Base-by-base conservation (phyloP, 2,329 filamentous ascomycete species). In the Helotiales sp. region DNA sequence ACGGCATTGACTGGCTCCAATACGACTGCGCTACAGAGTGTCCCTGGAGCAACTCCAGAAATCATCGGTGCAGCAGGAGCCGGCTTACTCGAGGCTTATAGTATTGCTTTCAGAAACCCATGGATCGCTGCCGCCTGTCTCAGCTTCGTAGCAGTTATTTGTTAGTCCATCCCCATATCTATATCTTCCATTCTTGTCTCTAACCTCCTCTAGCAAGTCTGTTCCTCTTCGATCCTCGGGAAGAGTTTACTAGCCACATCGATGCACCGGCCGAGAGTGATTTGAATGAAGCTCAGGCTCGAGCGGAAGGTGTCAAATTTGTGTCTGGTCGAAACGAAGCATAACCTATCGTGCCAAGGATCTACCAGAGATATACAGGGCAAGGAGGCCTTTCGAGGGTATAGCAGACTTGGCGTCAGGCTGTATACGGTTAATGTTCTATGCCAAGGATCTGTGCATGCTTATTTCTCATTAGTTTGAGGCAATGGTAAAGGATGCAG, bases 161-260 rank as follows among this genome's bases (percentile, higher is more conserved):
- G 59, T 61, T 51, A 53, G 59, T 57, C 44, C 34, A 4, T 19
- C 12, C 22, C 10, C 24, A 29, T 13, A 33, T 4, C 22, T 3
- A n/a, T 6, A 10, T 29, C 24, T 12, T 30, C 2, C 17, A 38
- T 12, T n/a, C n/a, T 9, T 27, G 9, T 36, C 50, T 44, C 50
- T 44, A 47, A 17, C 17, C 15, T 29, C 12, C 6, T 25, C 27
- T 29, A 63, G 63, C 36, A 53, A 8, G 63, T 44, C 25, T 63
- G 25, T 72, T 74, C 56, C 42, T 75, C 6, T 58, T 70, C 10
- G 73, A 75, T 47, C 71, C 69, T 1, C 66, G 60, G 17, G 67
- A 70, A 52, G 73, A 74, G 42, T 74, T 75, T 61, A 75, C 72
- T 56, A 73, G 69, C 62, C 69, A 68, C 33, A 73, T 75, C 30